Conservation (phyloP, 2,329 filamentous ascomycete genomes). For the Penicillium sp. region DNA sequence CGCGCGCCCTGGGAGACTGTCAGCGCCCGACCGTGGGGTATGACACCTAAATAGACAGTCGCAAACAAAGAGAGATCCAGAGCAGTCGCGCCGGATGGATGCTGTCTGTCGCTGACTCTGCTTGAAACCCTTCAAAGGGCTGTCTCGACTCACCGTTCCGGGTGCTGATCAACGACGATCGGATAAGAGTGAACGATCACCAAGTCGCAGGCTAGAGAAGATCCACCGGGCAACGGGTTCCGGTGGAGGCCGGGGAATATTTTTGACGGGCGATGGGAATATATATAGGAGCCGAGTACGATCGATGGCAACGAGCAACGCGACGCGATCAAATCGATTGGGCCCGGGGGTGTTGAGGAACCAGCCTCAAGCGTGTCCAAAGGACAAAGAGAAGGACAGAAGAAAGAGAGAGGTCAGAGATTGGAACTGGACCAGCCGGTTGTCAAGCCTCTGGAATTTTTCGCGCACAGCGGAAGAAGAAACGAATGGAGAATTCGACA, state of each 20-base stretch:
- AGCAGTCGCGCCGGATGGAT: too few species aligned
- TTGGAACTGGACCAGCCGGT: constrained; percentile 39
- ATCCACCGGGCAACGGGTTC: neutral
- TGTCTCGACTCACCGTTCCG: constrained; percentile 6
- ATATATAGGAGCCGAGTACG: neutral
- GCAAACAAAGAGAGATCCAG: constrained; percentile 19
- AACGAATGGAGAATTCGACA: constrained; percentile 25
- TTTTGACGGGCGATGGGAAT: too few species aligned
- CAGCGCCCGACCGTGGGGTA: constrained; percentile 21
- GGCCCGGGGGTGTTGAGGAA: constrained; percentile 31
- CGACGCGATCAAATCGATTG: constrained; percentile 13
- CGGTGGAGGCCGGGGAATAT: too few species aligned
- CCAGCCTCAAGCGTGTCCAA: constrained; percentile 40
- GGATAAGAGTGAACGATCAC: neutral
- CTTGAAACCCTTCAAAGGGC: constrained; percentile 14
- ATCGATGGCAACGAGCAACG: constrained; percentile 8
- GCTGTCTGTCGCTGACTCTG: constrained; percentile 7
- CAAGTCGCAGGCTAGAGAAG: neutral
- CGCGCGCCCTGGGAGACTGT: constrained; percentile 8
- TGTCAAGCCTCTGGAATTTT: constrained; percentile 30
- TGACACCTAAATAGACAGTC: constrained; percentile 14
- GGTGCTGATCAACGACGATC: constrained; percentile 3
- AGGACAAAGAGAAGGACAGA: constrained; percentile 28
- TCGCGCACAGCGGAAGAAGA: constrained; percentile 38
- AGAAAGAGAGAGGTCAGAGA: constrained; percentile 30